These are phyloP conservation scores for Pseudogymnoascus sp. DNA, from an alignment of 2,329 filamentous ascomycete genomes.

Conservation along the genomic window DNA sequence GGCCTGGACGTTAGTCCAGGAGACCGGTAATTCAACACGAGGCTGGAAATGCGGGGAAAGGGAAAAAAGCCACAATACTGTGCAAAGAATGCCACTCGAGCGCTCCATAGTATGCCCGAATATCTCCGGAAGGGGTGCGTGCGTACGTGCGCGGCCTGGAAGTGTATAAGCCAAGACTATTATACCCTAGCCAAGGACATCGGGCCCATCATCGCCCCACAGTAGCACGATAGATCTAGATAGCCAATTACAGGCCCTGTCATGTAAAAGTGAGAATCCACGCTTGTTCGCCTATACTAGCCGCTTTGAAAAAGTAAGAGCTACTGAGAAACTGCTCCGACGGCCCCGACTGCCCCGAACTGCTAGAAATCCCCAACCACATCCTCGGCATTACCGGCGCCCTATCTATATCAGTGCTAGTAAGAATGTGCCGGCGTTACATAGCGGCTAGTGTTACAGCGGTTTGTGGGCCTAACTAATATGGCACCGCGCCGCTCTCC, in stretches of 20 bases:
- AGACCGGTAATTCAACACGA: background rate
- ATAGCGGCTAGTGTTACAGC: background rate
- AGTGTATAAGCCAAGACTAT: background rate
- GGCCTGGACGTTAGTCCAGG: background rate
- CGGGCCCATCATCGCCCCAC: background rate
- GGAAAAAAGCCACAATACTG: background rate
- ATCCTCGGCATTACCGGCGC: background rate
- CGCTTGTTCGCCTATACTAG: background rate
- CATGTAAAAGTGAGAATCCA: background rate
- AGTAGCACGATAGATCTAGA: background rate
- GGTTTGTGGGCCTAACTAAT: background rate
- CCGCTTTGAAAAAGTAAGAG: background rate
- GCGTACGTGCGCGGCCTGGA: background rate
- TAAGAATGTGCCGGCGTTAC: background rate
- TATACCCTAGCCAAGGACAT: background rate
- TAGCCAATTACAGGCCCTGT: background rate
- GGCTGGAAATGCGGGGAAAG: constrained; percentile 2
- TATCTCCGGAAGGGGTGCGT: background rate
- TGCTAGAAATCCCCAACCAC: background rate
- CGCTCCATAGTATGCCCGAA: background rate
- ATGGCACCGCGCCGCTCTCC: background rate
- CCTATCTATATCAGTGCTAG: background rate
- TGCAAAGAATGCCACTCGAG: background rate
- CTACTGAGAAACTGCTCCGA: background rate
- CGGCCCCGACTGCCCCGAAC: background rate